Evolutionary conservation across 23 red algal genomes (phyloP).

Genomic region (Gracilariopsis chorda): DNA sequence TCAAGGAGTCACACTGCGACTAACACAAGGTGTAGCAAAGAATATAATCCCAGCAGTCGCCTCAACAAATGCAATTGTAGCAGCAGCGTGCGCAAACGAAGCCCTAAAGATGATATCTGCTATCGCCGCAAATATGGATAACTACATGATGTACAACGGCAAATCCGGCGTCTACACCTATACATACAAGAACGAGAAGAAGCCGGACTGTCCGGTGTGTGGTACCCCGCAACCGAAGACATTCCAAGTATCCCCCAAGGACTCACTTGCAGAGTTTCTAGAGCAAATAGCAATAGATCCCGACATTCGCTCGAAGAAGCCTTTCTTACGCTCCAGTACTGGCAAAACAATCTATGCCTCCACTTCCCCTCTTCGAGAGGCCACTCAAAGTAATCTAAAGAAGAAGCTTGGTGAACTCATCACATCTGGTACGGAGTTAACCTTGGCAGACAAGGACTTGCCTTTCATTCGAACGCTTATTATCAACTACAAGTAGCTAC

Average conservation of each 20-base stretch:
- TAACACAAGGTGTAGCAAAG: constrained; percentile 87
- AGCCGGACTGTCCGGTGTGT: constrained; percentile 86
- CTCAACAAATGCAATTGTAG: constrained; percentile 94
- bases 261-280: constrained; percentile 73
- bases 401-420: constrained; percentile 47
- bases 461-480: constrained; percentile 54
- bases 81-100: constrained; percentile 89
- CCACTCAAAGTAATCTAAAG: constrained; percentile 39
- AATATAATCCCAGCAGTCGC: constrained; percentile 96
- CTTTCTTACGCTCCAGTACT: constrained; percentile 43
- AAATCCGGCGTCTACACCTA: constrained; percentile 82
- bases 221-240: constrained; percentile 55
- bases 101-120: constrained; percentile 75
- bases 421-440: constrained; percentile 30
- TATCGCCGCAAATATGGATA: constrained; percentile 63
- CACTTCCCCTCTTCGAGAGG: constrained; percentile 31
- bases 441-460: constrained; percentile 47
- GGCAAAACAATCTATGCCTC: constrained; percentile 62
- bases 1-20: constrained; percentile 71
- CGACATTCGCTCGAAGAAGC: constrained; percentile 66
- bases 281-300: constrained; percentile 68
- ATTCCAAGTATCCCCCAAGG: constrained; percentile 21
- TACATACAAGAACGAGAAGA: constrained; percentile 73
- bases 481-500: constrained; percentile 43
- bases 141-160: constrained; percentile 95